These are phyloP conservation scores for Trypanosoma theileri DNA, from an alignment of 208 protist genomes.

Conservation along the genomic window DNA sequence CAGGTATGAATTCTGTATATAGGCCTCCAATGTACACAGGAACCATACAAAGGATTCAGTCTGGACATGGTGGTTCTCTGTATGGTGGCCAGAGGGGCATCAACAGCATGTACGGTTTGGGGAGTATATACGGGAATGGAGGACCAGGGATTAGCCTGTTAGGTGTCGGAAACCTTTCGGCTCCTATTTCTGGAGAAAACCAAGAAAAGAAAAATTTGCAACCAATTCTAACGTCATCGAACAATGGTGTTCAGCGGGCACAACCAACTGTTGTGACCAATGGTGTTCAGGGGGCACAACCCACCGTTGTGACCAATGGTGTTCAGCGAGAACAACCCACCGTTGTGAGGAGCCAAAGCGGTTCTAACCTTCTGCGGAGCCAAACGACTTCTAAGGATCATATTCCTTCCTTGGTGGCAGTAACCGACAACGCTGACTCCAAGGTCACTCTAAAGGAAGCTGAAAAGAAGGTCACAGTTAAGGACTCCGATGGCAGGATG, in stretches of 20 bases:
- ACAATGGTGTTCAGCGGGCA: no score
- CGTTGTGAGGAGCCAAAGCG: no score
- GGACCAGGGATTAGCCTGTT: conserved; percentile 18
- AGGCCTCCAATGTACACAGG: no score
- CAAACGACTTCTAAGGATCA: not conserved
- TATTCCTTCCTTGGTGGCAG: conserved; percentile 13
- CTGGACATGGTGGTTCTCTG: not conserved
- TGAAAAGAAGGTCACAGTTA: conserved; percentile 24
- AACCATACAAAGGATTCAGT: no score
- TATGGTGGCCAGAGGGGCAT: conserved; percentile 25
- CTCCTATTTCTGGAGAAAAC: not conserved
- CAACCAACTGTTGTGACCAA: no score
- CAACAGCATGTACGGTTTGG: conserved; percentile 18
- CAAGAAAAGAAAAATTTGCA: not conserved
- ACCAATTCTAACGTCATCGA: no score
- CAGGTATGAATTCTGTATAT: no score
- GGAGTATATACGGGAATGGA: conserved; percentile 25
- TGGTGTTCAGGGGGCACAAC: no score
- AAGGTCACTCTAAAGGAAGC: conserved; percentile 20
- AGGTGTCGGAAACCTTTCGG: not conserved
- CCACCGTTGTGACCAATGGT: no score
- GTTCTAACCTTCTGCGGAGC: no score
- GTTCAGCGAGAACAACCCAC: no score
- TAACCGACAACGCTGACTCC: not conserved
- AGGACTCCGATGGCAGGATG: conserved; percentile 33